Base-by-base conservation (phyloP, 768 basidiomycete genomes). In the Leccinum longicurvipes region DNA sequence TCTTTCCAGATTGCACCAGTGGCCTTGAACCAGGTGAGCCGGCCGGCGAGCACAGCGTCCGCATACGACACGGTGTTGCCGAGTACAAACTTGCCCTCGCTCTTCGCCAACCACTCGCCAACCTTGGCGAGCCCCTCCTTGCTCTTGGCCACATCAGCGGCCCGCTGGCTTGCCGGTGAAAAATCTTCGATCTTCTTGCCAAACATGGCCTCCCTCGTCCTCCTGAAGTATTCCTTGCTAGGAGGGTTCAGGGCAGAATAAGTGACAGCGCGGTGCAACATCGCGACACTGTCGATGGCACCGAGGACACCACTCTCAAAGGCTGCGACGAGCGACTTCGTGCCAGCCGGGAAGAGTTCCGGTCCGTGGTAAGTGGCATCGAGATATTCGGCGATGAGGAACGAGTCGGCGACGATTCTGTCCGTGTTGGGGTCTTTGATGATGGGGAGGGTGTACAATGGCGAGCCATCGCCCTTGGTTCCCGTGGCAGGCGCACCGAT, bases 361-460 rank as follows among this genome's bases (percentile, higher is more conserved):
- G 70, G 72, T 2, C 72, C 72, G 12, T 31, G 76, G 57, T 78
- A 81, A 0, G 65, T 64, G 14, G 60, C 67, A 29, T 81, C 80
- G 41, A 80, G 77, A 56, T 81, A 81, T 54, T 70, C 67, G 1
- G 78, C 77, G 50, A 81, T 80, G 15, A 63, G 61, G 53, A 72
- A 67, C 7, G 77, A 77, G 51, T 82, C 78, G 0, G 76, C 34
- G 24, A 79, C 23, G 52, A 71, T 61, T 14, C 54, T 58, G 1
- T 66, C 65, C 4, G 72, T 77, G 29, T 63, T 64, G 24, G 74
- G 69, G 54, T 80, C 77, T 46, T 72, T 62, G 53, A 77, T 75
- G 46, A 72, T 73, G 27, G 79, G 79, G 27, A 78, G 54, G 15
- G 76, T 77, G 62, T 77, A 77, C 17, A 51, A 44, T 4, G 70